phyloP scores from a whole-genome alignment of 129 eudicot genomes.

The Ambrosia trifida region DNA sequence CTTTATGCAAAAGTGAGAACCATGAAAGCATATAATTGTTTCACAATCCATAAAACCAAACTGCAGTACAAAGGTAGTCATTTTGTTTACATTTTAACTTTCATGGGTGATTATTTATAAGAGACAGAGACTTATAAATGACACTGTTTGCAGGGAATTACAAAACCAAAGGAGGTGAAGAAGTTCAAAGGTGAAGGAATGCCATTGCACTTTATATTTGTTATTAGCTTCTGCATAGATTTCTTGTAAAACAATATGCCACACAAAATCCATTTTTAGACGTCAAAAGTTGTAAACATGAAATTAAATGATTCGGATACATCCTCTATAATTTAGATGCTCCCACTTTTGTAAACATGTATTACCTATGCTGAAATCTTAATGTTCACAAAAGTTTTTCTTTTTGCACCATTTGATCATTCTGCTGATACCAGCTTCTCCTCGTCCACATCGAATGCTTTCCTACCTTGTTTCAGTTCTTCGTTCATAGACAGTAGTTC shows the following conservation, averaged over 20 bases:
- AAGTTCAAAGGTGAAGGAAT: constrained; percentile 98
- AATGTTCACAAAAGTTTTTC: neutral
- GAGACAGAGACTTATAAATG: neutral
- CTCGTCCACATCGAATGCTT: constrained; percentile 74
- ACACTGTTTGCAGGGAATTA: constrained; percentile 56
- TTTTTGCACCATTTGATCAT: constrained; percentile 12
- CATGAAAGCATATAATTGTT: too few species aligned
- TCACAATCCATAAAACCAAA: too few species aligned
- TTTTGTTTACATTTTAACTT: neutral
- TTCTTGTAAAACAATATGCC: neutral
- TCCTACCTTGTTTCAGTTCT: constrained; percentile 93
- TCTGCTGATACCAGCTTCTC: constrained; percentile 40
- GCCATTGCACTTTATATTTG: constrained; percentile 62
- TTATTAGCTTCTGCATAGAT: neutral
- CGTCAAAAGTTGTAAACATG: neutral
- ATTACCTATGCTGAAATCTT: neutral
- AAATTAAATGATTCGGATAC: neutral
- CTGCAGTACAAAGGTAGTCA: constrained; percentile 65
- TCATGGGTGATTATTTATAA: neutral
- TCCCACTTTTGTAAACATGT: too few species aligned
- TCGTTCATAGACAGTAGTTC: constrained; percentile 86
- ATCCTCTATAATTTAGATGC: neutral
- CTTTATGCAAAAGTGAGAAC: too few species aligned
- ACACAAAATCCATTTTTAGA: neutral
- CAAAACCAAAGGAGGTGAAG: constrained; percentile 90